A percentile compares a stretch with the other conserved stretches of the same genome.
These are phyloP conservation scores for Tubosaeta brunneosetosa DNA, from an alignment of 768 basidiomycete genomes.

Conservation along the genomic window DNA sequence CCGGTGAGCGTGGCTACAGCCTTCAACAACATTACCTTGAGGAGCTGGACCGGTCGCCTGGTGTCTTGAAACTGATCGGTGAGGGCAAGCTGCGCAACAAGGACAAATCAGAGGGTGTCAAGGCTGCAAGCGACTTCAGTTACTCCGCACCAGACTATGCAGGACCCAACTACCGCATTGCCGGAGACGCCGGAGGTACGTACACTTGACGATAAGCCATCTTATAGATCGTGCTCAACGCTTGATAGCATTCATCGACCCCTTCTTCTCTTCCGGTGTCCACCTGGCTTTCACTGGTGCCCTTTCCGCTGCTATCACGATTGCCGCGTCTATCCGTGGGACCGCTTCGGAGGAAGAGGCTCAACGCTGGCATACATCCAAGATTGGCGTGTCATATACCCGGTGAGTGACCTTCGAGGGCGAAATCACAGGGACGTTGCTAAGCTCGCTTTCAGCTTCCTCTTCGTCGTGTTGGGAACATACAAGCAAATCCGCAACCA, in stretches of 20 bases:
- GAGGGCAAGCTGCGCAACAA: not conserved
- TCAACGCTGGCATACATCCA: conserved; percentile 10
- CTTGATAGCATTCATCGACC: not conserved
- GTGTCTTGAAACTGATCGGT: not conserved
- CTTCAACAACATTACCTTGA: not conserved
- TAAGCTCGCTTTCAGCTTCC: not conserved
- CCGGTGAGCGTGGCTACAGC: not conserved
- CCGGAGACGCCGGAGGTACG: not conserved
- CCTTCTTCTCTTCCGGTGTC: conserved; percentile 1
- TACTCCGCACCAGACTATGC: not conserved
- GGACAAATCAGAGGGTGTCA: not conserved
- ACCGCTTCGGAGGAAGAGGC: not conserved
- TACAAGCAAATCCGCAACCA: conserved; percentile 15
- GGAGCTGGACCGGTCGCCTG: not conserved
- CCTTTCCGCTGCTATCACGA: not conserved
- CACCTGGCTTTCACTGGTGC: not conserved
- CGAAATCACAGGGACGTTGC: not conserved
- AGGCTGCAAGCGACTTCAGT: not conserved
- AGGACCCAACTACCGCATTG: not conserved
- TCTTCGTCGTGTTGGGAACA: conserved; percentile 7
- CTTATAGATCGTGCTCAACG: not conserved
- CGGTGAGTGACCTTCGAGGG: not conserved
- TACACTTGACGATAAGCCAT: no score
- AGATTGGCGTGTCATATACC: conserved; percentile 9
- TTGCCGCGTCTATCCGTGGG: not conserved